Percentiles rank a stretch among this genome's conserved stretches.
Conservation (phyloP, 495 filamentous ascomycete species). For the Penicillium soppii region DNA sequence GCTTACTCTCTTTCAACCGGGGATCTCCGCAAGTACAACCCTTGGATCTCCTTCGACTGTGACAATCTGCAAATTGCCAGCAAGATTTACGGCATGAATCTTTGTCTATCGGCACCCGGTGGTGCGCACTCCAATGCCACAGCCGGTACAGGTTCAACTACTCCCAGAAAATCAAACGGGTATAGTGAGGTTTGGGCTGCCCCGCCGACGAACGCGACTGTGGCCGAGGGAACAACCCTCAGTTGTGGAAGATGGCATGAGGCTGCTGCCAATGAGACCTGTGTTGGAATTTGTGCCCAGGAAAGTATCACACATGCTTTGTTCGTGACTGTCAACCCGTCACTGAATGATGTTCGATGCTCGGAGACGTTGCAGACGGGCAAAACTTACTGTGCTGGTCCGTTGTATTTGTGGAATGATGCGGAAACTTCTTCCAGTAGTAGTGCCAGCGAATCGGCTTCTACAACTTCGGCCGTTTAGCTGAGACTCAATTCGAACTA, state of each 20-base stretch:
- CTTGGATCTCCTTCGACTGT: conserved; percentile 7
- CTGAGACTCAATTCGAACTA: too few species aligned
- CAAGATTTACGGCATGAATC: not conserved
- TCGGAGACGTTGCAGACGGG: not conserved
- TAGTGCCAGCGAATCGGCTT: too few species aligned
- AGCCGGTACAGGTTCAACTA: conserved; percentile 7
- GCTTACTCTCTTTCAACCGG: conserved; percentile 20
- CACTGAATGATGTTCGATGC: conserved; percentile 6
- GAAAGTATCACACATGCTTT: conserved; percentile 5
- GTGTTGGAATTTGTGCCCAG: conserved; percentile 10
- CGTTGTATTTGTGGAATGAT: not conserved
- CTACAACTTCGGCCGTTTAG: too few species aligned
- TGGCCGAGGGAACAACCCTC: conserved; percentile 16
- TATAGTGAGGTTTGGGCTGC: not conserved
- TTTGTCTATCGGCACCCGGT: conserved; percentile 7
- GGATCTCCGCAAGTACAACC: conserved; percentile 10
- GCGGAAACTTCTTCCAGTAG: too few species aligned
- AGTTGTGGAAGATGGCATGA: conserved; percentile 18
- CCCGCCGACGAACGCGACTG: conserved; percentile 8
- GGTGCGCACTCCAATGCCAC: conserved; percentile 2
- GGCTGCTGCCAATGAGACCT: conserved; percentile 5
- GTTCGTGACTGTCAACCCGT: conserved; percentile 14
- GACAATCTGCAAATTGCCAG: conserved; percentile 2
- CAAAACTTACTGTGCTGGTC: conserved; percentile 10
- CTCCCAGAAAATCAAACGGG: not conserved